Evolutionary conservation across 2,329 filamentous ascomycete genomes (phyloP).

Genomic region (Diaporthe helianthi): DNA sequence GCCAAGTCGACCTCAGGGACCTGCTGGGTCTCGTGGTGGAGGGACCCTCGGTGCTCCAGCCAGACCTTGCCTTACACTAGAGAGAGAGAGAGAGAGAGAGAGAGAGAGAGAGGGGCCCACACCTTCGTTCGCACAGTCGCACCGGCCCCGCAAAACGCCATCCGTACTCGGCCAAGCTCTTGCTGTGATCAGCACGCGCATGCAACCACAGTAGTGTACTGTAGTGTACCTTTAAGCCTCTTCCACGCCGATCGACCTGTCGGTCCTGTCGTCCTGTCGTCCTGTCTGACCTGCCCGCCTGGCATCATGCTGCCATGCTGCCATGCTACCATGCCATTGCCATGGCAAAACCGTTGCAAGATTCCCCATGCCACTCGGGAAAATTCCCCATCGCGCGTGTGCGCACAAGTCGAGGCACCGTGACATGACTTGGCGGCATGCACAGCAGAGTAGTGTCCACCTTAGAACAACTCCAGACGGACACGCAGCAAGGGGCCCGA

Average conservation of each 20-base stretch:
- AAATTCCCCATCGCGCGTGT: conserved; percentile 1
- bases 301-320: no score
- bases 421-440: background rate
- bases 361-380: conserved; percentile 16
- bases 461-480: no score
- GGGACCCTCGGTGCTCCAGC: conserved; percentile 16
- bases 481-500: background rate
- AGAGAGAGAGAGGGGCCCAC: no score
- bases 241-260: conserved; percentile 11
- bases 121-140: conserved; percentile 17
- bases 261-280: conserved; percentile 11
- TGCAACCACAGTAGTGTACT: no score
- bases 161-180: conserved; percentile 7
- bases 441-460: background rate
- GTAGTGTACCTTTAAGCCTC: conserved; percentile 26
- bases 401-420: background rate
- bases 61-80: background rate
- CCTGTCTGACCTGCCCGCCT: conserved; percentile 16
- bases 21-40: background rate
- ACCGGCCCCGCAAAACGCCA: conserved; percentile 11
- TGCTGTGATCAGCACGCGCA: conserved; percentile 20
- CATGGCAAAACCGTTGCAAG: background rate
- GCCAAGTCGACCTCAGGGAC: conserved; percentile 8
- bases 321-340: background rate
- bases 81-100: no score